Percentiles rank a stretch among this genome's conserved stretches.
Evolutionary conservation across 2,329 filamentous ascomycete genomes (phyloP).

Genomic region (Phialophora expanda): DNA sequence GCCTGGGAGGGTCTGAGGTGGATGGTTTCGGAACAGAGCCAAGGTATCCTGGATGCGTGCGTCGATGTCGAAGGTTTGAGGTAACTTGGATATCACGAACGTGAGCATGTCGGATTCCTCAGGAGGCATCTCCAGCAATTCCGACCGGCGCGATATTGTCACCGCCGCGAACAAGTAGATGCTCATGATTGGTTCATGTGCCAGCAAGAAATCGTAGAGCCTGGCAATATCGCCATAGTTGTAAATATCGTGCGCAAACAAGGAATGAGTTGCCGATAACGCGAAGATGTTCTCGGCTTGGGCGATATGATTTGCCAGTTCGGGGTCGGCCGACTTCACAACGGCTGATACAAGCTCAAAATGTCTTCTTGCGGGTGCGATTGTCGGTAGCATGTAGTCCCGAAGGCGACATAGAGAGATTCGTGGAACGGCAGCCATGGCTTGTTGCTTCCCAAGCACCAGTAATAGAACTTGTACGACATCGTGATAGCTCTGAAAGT

Average conservation of each 20-base stretch:
- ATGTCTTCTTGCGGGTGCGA: conserved; percentile 80
- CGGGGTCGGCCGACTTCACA: conserved; percentile 71
- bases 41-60: conserved; percentile 71
- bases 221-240: conserved; percentile 86
- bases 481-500: conserved; percentile 99
- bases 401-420: conserved; percentile 88
- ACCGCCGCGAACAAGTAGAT: conserved; percentile 93
- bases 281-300: conserved; percentile 87
- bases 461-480: conserved; percentile 95
- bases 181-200: conserved; percentile 82
- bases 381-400: conserved; percentile 94
- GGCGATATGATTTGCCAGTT: conserved; percentile 75
- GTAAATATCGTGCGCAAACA: conserved; percentile 96
- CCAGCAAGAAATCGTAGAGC: conserved; percentile 89
- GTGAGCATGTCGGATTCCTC: conserved; percentile 94
- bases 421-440: conserved; percentile 71
- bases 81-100: conserved; percentile 83
- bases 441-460: conserved; percentile 70
- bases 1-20: conserved; percentile 70
- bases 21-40: conserved; percentile 66
- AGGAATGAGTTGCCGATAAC: conserved; percentile 86
- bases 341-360: conserved; percentile 87
- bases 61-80: conserved; percentile 79
- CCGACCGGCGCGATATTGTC: conserved; percentile 76
- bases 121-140: conserved; percentile 80